Evolutionary conservation across 768 basidiomycete genomes (phyloP).

Genomic region (Russula sp.): DNA sequence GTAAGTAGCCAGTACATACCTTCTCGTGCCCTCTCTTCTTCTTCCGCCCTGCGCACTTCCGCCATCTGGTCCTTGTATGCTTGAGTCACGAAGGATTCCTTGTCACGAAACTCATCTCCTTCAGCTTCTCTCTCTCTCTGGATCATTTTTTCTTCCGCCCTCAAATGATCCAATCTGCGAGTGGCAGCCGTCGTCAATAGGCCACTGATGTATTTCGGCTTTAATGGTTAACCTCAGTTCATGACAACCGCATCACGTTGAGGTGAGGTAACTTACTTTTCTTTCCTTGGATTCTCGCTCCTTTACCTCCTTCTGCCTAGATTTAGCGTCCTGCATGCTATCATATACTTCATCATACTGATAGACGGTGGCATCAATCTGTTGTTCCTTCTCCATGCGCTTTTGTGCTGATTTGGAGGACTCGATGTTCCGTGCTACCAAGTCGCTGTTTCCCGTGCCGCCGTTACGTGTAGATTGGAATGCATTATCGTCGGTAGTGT

Average conservation of each 20-base stretch:
- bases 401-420: conserved; percentile 66
- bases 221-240: conserved; percentile 9
- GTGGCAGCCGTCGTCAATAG: conserved; percentile 82
- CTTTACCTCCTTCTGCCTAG: conserved; percentile 67
- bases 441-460: conserved; percentile 51
- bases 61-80: conserved; percentile 97
- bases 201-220: conserved; percentile 92
- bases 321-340: conserved; percentile 86
- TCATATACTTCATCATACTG: conserved; percentile 98
- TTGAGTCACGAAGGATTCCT: conserved; percentile 96
- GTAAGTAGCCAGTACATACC: conserved; percentile 49
- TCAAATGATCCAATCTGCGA: conserved; percentile 79
- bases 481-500: conserved; percentile 50
- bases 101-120: conserved; percentile 91
- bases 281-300: conserved; percentile 72
- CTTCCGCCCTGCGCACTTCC: conserved; percentile 84
- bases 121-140: conserved; percentile 89
- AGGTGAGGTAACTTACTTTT: conserved; percentile 52
- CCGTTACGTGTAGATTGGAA: conserved; percentile 43
- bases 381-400: conserved; percentile 74
- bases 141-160: conserved; percentile 98
- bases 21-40: conserved; percentile 86
- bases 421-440: conserved; percentile 55
- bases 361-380: conserved; percentile 78
- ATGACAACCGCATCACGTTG: not conserved